Evolutionary conservation across 495 filamentous ascomycete genomes (phyloP), one percentile per base, ranked within the genome.

Genomic region (Neurospora pannonica): DNA sequence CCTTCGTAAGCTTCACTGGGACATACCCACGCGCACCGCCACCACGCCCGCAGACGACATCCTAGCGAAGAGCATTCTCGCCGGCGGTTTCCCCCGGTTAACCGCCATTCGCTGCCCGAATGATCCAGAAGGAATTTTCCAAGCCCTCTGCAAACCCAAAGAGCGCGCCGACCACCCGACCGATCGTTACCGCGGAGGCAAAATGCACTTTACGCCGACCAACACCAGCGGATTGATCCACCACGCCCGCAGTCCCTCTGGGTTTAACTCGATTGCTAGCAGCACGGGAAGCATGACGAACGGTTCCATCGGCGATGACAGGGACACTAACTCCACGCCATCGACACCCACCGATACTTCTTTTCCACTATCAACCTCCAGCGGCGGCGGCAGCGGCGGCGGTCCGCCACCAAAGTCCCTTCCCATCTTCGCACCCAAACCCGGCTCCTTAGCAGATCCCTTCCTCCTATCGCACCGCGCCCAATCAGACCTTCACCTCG

Each of bases 1-100:
- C 24, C 86, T 97, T 0, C 83, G 89, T 73, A 89, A 88, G 71
- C 83, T 96, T 17, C 93, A 96, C 82, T 96, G 95, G 95, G 93
- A 97, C 77, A 88, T 95, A 36, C 88, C 91, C 1, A 82, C 84
- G 73, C 78, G 84, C 17, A 75, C 80, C 15, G 75, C 78, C 21
- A 79, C 84, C 31, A 86, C 83, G 42, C 74, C 77, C 24, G 92
- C 93, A 11, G 94, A 93, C 74, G 85, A 83, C 7, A 89, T 94
- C 72, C 87, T 97, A 42, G 92, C 93, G 19, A 87, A 87, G 74
- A 91, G 91, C 70, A 95, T 97, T 71, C 81, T 85, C 4, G 86
- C 87, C 19, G 85, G 83, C 13, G 92, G 91, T 5, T 95, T 97
- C 77, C 94, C 94, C 0, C 79, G 85, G 3, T 85, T 97, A 4